Conservation (phyloP, 148 eudicot genomes). For the Suaeda aralocaspica region DNA sequence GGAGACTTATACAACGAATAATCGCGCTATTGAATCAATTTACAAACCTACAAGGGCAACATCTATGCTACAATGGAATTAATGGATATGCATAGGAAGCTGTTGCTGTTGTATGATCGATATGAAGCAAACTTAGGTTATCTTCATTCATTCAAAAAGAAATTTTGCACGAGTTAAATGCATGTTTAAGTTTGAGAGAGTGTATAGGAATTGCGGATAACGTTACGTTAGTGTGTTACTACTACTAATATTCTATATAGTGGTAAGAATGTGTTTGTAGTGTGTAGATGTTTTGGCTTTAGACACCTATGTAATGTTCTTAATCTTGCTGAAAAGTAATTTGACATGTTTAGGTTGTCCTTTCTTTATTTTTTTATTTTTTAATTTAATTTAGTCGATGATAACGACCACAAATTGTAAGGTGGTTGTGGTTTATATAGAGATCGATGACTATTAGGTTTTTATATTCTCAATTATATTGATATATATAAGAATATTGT, state of each 20-base stretch:
- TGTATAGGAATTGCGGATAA: conserved; percentile 14
- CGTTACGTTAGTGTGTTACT: neutral
- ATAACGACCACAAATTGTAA: too few species aligned
- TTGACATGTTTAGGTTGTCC: neutral
- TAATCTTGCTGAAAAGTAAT: neutral
- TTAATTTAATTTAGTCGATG: too few species aligned
- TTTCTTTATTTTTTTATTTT: neutral
- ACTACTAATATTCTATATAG: neutral
- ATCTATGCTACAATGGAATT: conserved; percentile 71
- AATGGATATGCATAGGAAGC: conserved; percentile 33
- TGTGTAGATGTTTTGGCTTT: neutral
- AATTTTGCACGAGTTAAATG: neutral
- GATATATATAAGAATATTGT: too few species aligned
- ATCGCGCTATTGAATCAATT: conserved; percentile 2
- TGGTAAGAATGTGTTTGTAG: conserved; percentile 2
- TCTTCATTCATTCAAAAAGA: conserved; percentile 11
- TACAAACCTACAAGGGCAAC: conserved; percentile 32
- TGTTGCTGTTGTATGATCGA: conserved; percentile 41
- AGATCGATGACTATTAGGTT: too few species aligned
- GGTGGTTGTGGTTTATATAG: too few species aligned
- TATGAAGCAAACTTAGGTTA: neutral
- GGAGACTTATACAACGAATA: conserved; percentile 2
- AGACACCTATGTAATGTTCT: neutral
- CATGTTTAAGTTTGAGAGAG: neutral
- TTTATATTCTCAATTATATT: too few species aligned